Conservation (phyloP, 345 rosid genomes). For the Lepidium aucheri region DNA sequence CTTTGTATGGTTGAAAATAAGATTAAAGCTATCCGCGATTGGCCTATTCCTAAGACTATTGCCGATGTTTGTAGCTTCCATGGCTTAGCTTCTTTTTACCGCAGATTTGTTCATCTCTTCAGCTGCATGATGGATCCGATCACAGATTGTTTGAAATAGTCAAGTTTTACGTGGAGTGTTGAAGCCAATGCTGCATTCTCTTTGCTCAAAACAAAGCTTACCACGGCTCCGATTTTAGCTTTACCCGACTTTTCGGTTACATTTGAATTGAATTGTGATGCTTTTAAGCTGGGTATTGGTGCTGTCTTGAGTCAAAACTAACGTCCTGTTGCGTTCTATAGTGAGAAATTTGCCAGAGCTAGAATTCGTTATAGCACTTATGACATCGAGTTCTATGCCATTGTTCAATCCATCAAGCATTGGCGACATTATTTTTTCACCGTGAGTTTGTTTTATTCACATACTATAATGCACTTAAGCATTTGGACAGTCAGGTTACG, state of each 20-base stretch:
- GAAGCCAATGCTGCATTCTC: neutral
- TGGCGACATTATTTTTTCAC: too few relatives aligned
- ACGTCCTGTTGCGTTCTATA: neutral
- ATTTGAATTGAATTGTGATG: neutral
- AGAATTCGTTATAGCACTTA: neutral
- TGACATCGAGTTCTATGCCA: neutral
- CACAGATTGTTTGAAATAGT: neutral
- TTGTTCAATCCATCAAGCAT: too few relatives aligned
- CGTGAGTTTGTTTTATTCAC: too few relatives aligned
- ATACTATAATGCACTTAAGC: too few relatives aligned
- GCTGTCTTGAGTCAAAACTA: neutral
- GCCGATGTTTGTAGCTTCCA: neutral
- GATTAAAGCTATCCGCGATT: neutral
- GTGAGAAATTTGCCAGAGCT: neutral
- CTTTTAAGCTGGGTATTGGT: neutral
- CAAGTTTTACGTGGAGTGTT: fast-evolving
- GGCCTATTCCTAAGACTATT: neutral
- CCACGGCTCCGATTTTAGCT: neutral
- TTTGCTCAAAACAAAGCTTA: neutral
- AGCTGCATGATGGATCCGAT: neutral
- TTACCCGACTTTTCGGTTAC: neutral
- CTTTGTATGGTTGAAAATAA: neutral
- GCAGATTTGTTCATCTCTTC: neutral
- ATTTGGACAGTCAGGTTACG: too few relatives aligned
- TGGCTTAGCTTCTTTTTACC: neutral